Conservation (phyloP, 345 rosid species). For the Populus deltoides region DNA sequence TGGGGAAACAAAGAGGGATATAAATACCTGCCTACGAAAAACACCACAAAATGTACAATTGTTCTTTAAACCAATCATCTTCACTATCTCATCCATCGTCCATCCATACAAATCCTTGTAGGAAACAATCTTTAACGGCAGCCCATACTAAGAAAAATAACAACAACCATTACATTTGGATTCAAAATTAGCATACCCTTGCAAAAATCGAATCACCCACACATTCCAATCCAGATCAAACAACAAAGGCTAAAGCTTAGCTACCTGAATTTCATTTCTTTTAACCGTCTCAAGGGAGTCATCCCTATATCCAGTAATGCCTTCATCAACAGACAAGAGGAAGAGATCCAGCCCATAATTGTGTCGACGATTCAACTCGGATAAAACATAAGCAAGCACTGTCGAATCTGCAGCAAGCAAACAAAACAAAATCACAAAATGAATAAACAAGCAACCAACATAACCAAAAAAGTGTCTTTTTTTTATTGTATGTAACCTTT, state of each 20-base stretch:
- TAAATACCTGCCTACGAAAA: slow-evolving; percentile 77
- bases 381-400: slow-evolving; percentile 74
- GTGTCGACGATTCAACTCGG: slow-evolving; percentile 71
- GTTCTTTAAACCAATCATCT: slow-evolving; percentile 89
- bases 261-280: slow-evolving; percentile 82
- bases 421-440: background rate
- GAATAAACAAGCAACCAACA: background rate
- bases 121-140: slow-evolving; percentile 82
- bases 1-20: background rate
- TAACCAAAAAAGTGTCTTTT: background rate
- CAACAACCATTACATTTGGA: background rate
- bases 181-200: background rate
- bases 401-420: slow-evolving; percentile 68
- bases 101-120: slow-evolving; percentile 98
- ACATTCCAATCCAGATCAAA: background rate
- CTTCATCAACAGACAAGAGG: slow-evolving; percentile 88
- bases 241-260: background rate
- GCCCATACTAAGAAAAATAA: slow-evolving; percentile 55
- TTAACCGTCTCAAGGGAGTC: slow-evolving; percentile 94
- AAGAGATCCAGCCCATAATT: slow-evolving; percentile 73
- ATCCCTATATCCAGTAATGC: slow-evolving; percentile 87
- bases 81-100: slow-evolving; percentile 99
- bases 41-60: slow-evolving; percentile 97
- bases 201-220: background rate
- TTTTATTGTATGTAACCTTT: slow-evolving; percentile 46